These are phyloP conservation scores for Fragilariopsis cylindrus DNA, from an alignment of 108 stramenopile genomes.

Conservation along the genomic window DNA sequence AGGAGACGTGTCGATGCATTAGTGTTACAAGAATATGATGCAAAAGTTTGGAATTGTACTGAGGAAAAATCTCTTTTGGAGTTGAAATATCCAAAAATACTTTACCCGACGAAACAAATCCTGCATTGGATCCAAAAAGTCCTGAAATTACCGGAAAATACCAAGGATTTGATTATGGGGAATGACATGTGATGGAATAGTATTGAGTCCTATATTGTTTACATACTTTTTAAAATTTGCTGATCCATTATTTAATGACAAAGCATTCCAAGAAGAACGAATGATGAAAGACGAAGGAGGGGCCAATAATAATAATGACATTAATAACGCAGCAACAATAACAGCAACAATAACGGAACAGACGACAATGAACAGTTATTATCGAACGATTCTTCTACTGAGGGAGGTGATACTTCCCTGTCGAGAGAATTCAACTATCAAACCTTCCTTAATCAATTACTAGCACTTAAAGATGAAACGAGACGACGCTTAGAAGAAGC, in stretches of 20 bases:
- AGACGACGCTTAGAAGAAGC: slow-evolving; percentile 12
- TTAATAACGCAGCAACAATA: neutral
- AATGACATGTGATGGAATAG: slow-evolving; percentile 62
- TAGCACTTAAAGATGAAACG: slow-evolving; percentile 16
- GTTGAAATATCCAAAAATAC: slow-evolving; percentile 16
- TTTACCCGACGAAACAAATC: slow-evolving; percentile 39
- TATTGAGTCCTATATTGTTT: slow-evolving; percentile 61
- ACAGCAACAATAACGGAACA: neutral
- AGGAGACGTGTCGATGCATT: slow-evolving; percentile 52
- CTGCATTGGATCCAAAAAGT: slow-evolving; percentile 50
- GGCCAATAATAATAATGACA: neutral
- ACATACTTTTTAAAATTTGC: slow-evolving; percentile 59
- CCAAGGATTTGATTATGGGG: slow-evolving; percentile 70
- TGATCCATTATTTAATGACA: slow-evolving; percentile 68
- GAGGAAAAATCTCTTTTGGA: slow-evolving; percentile 17
- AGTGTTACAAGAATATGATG: slow-evolving; percentile 61
- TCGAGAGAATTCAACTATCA: neutral
- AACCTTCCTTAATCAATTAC: slow-evolving; percentile 18
- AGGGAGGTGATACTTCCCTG: neutral
- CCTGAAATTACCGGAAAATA: slow-evolving; percentile 53
- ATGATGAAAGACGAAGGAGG: neutral
- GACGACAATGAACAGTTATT: neutral
- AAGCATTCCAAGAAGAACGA: slow-evolving; percentile 16
- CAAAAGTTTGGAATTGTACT: slow-evolving; percentile 78
- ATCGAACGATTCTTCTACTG: neutral